A percentile compares a stretch with the other conserved stretches of the same genome.
These are phyloP conservation scores for Ramularia endophylla DNA, from an alignment of 2,329 filamentous ascomycete genomes.

Conservation along the genomic window DNA sequence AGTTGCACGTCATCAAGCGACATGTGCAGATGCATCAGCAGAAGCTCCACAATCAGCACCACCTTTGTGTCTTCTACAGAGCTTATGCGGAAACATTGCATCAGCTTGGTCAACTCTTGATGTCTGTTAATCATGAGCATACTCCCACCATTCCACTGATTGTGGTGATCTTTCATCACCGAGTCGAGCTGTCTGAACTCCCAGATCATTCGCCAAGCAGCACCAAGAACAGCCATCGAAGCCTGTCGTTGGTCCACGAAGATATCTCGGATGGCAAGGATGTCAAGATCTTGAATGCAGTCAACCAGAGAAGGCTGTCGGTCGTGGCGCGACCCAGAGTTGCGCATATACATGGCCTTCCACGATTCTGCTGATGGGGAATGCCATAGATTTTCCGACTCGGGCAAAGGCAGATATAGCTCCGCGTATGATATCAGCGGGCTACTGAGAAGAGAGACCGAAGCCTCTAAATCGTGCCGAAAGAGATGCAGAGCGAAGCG, in stretches of 20 bases:
- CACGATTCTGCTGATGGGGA: constrained; percentile 59
- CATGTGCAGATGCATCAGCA: constrained; percentile 59
- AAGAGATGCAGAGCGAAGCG: constrained; percentile 62
- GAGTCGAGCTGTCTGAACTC: constrained; percentile 59
- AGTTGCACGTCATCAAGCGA: constrained; percentile 61
- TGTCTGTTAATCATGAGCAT: constrained; percentile 49
- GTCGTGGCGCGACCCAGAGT: constrained; percentile 32
- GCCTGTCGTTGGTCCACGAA: constrained; percentile 53
- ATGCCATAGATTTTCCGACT: constrained; percentile 58
- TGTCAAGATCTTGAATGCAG: constrained; percentile 51
- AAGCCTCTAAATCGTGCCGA: constrained; percentile 59
- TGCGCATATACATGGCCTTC: constrained; percentile 53
- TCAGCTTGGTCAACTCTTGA: constrained; percentile 55
- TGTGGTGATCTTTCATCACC: constrained; percentile 46
- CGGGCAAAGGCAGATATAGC: constrained; percentile 59
- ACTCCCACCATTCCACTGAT: constrained; percentile 33
- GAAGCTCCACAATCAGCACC: constrained; percentile 42
- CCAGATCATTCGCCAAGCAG: constrained; percentile 59
- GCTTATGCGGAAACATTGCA: constrained; percentile 47
- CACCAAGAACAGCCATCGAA: constrained; percentile 57
- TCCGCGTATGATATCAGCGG: constrained; percentile 65
- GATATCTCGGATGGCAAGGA: constrained; percentile 45
- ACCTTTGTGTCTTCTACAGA: constrained; percentile 31
- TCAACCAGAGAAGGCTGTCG: constrained; percentile 50
- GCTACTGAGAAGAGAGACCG: constrained; percentile 60